Evolutionary conservation across 305 asterid species (phyloP).

Genomic region (Fraxinus dipetala): DNA sequence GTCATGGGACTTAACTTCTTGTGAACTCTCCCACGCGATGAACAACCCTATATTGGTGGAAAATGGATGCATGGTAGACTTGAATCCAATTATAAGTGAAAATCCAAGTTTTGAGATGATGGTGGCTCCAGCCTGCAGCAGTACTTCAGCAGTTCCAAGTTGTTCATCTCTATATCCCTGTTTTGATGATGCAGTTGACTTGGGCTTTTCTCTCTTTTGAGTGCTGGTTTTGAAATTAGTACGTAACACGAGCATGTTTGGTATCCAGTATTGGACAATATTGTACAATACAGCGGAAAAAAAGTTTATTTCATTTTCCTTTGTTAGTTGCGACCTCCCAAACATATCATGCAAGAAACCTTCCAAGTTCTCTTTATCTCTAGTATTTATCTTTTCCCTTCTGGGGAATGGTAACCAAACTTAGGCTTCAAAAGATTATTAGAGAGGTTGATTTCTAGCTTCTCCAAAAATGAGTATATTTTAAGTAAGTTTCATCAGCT

Average conservation of each 20-base stretch:
- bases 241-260: neutral
- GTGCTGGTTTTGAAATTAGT: neutral
- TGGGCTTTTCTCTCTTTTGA: conserved; percentile 31
- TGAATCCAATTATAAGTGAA: conserved; percentile 14
- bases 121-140: neutral
- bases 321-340: neutral
- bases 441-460: neutral
- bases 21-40: conserved; percentile 39
- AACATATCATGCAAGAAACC: neutral
- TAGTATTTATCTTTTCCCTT: neutral
- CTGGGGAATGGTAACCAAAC: neutral
- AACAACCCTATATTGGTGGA: conserved; percentile 19
- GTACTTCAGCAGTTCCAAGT: conserved; percentile 15
- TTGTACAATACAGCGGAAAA: neutral
- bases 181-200: conserved; percentile 31
- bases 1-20: conserved; percentile 46
- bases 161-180: conserved; percentile 24
- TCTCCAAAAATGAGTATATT: neutral
- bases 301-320: neutral
- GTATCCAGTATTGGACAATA: neutral
- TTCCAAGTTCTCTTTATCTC: neutral
- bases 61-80: conserved; percentile 26
- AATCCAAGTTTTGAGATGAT: conserved; percentile 22
- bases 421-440: neutral
- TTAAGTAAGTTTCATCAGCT: neutral